These are phyloP conservation scores for Orbilia quercus DNA, from an alignment of 2,329 filamentous ascomycete species.

Conservation along the genomic window DNA sequence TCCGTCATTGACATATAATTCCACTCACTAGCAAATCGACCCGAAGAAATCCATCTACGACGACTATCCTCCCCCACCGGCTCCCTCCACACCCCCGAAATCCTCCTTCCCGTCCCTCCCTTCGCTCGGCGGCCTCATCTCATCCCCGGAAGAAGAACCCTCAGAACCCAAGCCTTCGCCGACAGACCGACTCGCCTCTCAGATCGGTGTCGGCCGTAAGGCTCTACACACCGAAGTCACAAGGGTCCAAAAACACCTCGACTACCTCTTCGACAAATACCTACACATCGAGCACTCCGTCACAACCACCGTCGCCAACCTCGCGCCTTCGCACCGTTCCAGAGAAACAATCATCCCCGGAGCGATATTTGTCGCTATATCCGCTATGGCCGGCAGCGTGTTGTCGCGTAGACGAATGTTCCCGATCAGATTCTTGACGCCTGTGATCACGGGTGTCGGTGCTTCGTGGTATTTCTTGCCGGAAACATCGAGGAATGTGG, in stretches of 20 bases:
- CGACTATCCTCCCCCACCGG: conserved; percentile 63
- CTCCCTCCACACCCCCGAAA: conserved; percentile 43
- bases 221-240: conserved; percentile 81
- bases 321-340: conserved; percentile 85
- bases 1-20: conserved; percentile 6
- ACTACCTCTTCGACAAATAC: conserved; percentile 80
- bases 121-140: conserved; percentile 18
- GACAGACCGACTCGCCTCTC: conserved; percentile 85
- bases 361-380: conserved; percentile 88
- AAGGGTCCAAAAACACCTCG: conserved; percentile 81
- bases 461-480: conserved; percentile 88
- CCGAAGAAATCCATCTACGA: conserved; percentile 83
- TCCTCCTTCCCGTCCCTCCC: conserved; percentile 39
- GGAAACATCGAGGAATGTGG: conserved; percentile 88
- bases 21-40: conserved; percentile 60
- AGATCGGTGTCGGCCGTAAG: conserved; percentile 83
- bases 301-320: conserved; percentile 85
- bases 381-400: conserved; percentile 94
- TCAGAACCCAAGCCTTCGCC: conserved; percentile 73
- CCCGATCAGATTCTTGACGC: conserved; percentile 79
- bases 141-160: conserved; percentile 58
- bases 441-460: conserved; percentile 81
- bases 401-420: conserved; percentile 87
- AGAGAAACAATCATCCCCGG: conserved; percentile 92
- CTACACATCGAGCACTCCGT: conserved; percentile 89